Evolutionary conservation across 345 rosid genomes (phyloP).

Genomic region (Gossypium arboreum): DNA sequence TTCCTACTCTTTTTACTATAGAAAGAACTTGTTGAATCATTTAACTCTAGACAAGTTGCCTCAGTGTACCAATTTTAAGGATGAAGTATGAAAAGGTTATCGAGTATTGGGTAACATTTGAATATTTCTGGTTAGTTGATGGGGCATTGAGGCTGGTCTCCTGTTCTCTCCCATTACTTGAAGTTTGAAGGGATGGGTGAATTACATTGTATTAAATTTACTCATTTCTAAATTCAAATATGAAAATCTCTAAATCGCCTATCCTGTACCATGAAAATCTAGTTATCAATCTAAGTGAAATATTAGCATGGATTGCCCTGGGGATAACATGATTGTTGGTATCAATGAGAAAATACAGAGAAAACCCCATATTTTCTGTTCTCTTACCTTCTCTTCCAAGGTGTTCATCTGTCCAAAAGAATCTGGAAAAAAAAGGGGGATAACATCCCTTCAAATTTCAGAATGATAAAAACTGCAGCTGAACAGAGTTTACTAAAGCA

Average conservation of each 20-base stretch:
- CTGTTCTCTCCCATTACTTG: too few species aligned
- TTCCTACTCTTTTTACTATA: neutral
- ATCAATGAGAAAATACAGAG: neutral
- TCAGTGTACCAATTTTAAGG: too few species aligned
- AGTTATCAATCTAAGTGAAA: neutral
- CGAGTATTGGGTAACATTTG: too few species aligned
- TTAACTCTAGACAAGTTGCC: neutral
- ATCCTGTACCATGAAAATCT: neutral
- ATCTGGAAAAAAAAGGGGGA: neutral
- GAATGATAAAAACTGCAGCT: neutral
- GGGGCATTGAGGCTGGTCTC: too few species aligned
- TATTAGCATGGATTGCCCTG: neutral
- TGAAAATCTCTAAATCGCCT: too few species aligned
- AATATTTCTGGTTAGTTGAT: too few species aligned
- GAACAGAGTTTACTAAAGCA: constrained; percentile 17
- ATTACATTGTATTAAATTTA: too few species aligned
- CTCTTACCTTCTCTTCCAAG: neutral
- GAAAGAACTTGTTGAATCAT: neutral
- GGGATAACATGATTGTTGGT: neutral
- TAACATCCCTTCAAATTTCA: neutral
- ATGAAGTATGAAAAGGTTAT: too few species aligned
- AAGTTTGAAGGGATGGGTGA: too few species aligned
- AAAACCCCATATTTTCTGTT: neutral
- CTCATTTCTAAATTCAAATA: too few species aligned
- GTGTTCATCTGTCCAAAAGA: neutral